Conservation (phyloP, 1,139 yeast species). For the Meyerozyma athensensis region DNA sequence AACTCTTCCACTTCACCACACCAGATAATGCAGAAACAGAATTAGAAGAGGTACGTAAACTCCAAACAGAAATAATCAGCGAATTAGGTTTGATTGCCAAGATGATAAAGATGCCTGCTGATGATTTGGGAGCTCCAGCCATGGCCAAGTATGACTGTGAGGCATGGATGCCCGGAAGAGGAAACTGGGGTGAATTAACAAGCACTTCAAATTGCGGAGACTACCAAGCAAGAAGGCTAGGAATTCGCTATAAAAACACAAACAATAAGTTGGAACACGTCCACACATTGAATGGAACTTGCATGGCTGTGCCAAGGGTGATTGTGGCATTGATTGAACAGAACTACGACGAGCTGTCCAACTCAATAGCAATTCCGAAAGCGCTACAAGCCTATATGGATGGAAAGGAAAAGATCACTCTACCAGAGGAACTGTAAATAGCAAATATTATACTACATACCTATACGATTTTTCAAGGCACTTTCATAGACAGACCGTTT, state of each 20-base stretch:
- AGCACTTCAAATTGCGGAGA: constrained; percentile 92
- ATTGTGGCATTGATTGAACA: constrained; percentile 86
- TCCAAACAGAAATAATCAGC: constrained; percentile 61
- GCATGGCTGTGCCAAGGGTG: constrained; percentile 91
- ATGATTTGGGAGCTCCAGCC: constrained; percentile 94
- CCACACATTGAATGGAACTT: constrained; percentile 92
- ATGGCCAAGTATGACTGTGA: constrained; percentile 89
- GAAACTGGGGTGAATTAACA: constrained; percentile 88
- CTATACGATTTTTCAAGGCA: constrained; percentile 51
- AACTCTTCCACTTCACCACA: constrained; percentile 74
- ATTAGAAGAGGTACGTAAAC: constrained; percentile 54
- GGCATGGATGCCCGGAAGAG: constrained; percentile 98
- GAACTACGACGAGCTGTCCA: constrained; percentile 56
- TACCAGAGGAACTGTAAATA: neutral
- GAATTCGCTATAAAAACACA: constrained; percentile 46
- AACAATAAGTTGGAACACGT: constrained; percentile 46
- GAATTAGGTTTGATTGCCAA: constrained; percentile 77
- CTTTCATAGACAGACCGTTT: constrained; percentile 49
- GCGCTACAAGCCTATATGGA: constrained; percentile 69
- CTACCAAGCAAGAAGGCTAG: constrained; percentile 81
- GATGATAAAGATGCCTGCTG: constrained; percentile 82
- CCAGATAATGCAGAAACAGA: constrained; percentile 42
- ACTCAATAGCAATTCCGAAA: constrained; percentile 60
- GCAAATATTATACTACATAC: constrained; percentile 27
- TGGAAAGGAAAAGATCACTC: constrained; percentile 29